These are phyloP conservation scores for Mucuna pruriens DNA, from an alignment of 306 rosid species.

Conservation along the genomic window DNA sequence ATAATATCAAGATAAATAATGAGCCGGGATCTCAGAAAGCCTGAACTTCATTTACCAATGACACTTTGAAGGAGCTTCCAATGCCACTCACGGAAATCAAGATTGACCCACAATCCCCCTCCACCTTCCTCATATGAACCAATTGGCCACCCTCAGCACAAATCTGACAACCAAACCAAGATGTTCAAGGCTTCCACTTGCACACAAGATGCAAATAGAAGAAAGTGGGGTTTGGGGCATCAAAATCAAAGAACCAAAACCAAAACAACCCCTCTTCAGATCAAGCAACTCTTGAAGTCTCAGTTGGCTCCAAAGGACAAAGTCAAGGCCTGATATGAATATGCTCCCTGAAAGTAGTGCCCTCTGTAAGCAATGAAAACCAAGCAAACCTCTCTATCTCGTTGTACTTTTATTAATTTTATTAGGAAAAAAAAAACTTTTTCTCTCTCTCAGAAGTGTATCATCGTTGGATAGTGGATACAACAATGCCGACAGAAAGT, in stretches of 20 bases:
- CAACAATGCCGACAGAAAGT: conserved; percentile 88
- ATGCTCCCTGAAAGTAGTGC: conserved; percentile 47
- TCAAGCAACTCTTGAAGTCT: conserved; percentile 39
- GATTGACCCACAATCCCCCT: conserved; percentile 57
- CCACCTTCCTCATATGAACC: conserved; percentile 46
- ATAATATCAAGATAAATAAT: conserved; percentile 50
- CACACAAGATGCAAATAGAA: conserved; percentile 30
- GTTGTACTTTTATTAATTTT: conserved; percentile 48
- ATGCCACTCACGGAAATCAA: conserved; percentile 42
- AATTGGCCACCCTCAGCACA: conserved; percentile 29
- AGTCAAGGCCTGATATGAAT: conserved; percentile 40
- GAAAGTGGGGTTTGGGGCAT: conserved; percentile 1
- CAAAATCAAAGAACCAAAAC: conserved; percentile 17
- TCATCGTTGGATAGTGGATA: conserved; percentile 61
- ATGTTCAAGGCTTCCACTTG: conserved; percentile 15
- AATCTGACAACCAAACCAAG: conserved; percentile 40
- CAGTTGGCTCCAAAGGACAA: conserved; percentile 36
- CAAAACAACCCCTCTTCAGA: conserved; percentile 37
- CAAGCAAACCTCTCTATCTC: conserved; percentile 43
- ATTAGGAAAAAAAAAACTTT: conserved; percentile 24
- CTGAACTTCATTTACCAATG: conserved; percentile 72
- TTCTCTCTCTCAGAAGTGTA: conserved; percentile 35
- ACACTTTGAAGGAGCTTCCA: conserved; percentile 47
- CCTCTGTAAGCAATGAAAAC: conserved; percentile 53
- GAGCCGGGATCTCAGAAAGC: conserved; percentile 59